Percentiles rank a stretch among this genome's conserved stretches.
Conservation (phyloP, 306 rosid species). For the Gleditsia sinensis region DNA sequence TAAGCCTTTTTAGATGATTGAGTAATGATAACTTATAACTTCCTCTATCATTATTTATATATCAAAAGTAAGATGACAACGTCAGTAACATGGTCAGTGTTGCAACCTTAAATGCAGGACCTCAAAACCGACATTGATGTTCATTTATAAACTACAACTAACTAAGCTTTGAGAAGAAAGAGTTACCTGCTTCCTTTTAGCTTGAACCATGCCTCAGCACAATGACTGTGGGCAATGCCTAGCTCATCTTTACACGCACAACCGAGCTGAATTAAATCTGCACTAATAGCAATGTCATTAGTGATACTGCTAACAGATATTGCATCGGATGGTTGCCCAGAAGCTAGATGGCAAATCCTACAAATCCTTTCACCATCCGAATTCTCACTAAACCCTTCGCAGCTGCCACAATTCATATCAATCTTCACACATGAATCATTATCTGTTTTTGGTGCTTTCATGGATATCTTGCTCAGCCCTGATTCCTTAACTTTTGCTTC, state of each 20-base stretch:
- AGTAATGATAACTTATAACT: not conserved
- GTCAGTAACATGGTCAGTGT: not conserved
- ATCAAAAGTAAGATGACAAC: not conserved
- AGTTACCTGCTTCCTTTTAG: conserved; percentile 82
- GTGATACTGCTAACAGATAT: conserved; percentile 28
- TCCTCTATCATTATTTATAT: not conserved
- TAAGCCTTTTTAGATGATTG: not conserved
- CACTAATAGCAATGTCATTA: conserved; percentile 10
- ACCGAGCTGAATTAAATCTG: conserved; percentile 77
- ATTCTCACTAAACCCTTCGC: conserved; percentile 43
- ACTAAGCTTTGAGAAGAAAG: not conserved
- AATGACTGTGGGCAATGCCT: conserved; percentile 72
- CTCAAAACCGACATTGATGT: not conserved
- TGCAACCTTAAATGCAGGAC: conserved; percentile 10
- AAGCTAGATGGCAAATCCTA: conserved; percentile 82
- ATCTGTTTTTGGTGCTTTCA: conserved; percentile 46
- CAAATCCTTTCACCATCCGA: conserved; percentile 73
- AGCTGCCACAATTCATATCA: conserved; percentile 54
- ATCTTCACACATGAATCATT: conserved; percentile 49
- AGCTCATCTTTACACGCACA: conserved; percentile 88
- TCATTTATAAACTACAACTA: not conserved
- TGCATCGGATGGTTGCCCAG: conserved; percentile 66
- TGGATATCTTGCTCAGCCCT: conserved; percentile 38
- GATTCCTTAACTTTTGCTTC: conserved; percentile 42
- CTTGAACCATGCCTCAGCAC: conserved; percentile 93